phyloP scores from a whole-genome alignment of 78 protist species.

The Dictyostelium citrinum region DNA sequence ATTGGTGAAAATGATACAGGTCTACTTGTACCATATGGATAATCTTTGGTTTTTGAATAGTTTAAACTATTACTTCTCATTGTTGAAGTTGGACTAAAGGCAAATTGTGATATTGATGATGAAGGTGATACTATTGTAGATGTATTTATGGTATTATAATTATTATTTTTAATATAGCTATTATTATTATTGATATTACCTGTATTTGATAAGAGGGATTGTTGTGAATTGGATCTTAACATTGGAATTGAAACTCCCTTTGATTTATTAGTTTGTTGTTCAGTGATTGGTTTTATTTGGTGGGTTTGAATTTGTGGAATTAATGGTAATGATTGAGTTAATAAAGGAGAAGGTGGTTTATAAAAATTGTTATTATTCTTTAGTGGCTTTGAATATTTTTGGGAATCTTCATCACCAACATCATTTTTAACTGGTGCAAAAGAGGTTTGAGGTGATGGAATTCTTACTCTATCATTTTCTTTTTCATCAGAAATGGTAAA shows the following conservation, averaged over 20 bases:
- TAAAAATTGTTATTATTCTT: neutral
- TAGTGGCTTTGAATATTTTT: neutral
- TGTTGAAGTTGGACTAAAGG: neutral
- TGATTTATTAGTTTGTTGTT: neutral
- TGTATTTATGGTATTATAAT: neutral
- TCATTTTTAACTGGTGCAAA: conserved; percentile 29
- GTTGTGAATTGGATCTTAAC: neutral
- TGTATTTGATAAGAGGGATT: neutral
- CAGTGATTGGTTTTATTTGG: neutral
- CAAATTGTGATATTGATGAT: neutral
- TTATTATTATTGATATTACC: neutral
- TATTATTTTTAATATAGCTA: neutral
- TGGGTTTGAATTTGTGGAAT: neutral
- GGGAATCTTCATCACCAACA: neutral
- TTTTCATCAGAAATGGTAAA: neutral
- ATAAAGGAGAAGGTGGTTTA: neutral
- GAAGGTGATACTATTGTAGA: neutral
- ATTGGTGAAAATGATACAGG: neutral
- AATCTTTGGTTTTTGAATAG: neutral
- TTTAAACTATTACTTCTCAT: neutral
- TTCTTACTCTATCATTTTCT: neutral
- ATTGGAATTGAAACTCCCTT: neutral
- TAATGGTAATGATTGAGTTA: neutral
- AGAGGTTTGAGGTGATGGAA: conserved; percentile 25
- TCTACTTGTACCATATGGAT: neutral